Base-by-base conservation (phyloP, 257 asterid genomes). In the Ballota nigra region DNA sequence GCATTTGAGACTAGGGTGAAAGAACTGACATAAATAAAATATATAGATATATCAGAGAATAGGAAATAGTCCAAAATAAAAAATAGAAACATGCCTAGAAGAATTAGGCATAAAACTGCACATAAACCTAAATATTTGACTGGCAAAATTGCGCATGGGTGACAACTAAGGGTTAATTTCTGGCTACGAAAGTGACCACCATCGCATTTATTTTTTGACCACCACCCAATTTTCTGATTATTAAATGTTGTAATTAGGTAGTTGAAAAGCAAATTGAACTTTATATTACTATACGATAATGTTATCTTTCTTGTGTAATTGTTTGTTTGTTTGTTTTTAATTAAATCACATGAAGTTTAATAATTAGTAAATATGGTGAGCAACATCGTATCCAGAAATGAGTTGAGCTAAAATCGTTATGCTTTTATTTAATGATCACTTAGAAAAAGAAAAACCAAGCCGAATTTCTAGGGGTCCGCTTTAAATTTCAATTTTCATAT, bases 61-160 rank as follows among this genome's bases (percentile, higher is more conserved):
- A 62, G 71, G 77, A 63, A 72, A 13, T 34, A 15, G 77, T 62
- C 70, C 23, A 33, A 31, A 61, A 0, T 22, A 13, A 63, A 5
- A 43, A 26, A 63, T 20, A 31, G 57, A 72, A 51, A 47, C 69
- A 71, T 61, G 59, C 18, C 62, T 60, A 71, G 76, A 71, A 71
- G 76, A 71, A 65, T 71, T 71, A 60, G 71, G 64, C 64, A 63
- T 22, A 47, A 63, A 58, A 34, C 22, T 20, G 51, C 47, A 69
- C 15, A 29, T 38, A 6, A 26, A 57, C 20, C 13, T 15, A n/a
- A 15, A 28, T 41, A 31, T 22, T 69, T n/a, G 13, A 47, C 26
- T 11, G 19, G 16, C 43, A 5, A 45, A 60, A 40, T n/a, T 16
- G 57, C 10, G 23, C 8, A 38, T 22, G 31, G 43, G 51, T 38